Conservation (phyloP, 2,329 filamentous ascomycete species). For the Eurotiales sp. region DNA sequence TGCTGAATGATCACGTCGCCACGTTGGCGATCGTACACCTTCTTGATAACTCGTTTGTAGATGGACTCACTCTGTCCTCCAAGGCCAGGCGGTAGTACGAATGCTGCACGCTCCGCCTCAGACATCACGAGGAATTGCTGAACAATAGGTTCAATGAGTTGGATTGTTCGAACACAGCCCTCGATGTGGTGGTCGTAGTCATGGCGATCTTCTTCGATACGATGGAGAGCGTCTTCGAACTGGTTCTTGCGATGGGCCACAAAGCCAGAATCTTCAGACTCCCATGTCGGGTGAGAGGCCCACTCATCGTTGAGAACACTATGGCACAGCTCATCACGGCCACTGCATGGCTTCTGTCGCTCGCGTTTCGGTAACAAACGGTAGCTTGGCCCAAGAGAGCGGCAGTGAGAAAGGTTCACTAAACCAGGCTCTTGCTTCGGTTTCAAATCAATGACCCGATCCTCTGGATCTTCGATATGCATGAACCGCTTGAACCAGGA, state of each 20-base stretch:
- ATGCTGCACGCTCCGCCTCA: constrained; percentile 66
- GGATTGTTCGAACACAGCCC: constrained; percentile 88
- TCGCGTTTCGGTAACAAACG: constrained; percentile 86
- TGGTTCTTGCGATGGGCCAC: constrained; percentile 96
- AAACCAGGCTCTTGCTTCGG: constrained; percentile 69
- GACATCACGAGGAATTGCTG: constrained; percentile 82
- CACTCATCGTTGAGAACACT: constrained; percentile 95
- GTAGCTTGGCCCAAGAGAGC: constrained; percentile 93
- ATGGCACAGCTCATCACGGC: constrained; percentile 89
- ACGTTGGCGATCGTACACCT: constrained; percentile 83
- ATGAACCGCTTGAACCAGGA: constrained; percentile 83
- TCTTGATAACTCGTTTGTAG: constrained; percentile 95
- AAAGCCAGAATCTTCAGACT: constrained; percentile 95
- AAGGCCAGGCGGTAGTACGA: constrained; percentile 76
- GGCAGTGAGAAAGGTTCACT: constrained; percentile 92
- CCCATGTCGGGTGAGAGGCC: constrained; percentile 98
- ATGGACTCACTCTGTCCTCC: constrained; percentile 94
- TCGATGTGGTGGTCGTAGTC: constrained; percentile 99
- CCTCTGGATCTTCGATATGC: constrained; percentile 65
- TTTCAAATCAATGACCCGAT: constrained; percentile 74
- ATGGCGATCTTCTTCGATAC: constrained; percentile 96
- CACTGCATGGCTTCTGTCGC: constrained; percentile 85
- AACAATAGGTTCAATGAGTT: constrained; percentile 89
- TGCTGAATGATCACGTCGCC: constrained; percentile 83
- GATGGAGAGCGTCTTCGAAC: constrained; percentile 88